phyloP scores from a whole-genome alignment of 1,284 basidiomycete species.

The Tetrapyrgos nigripes region DNA sequence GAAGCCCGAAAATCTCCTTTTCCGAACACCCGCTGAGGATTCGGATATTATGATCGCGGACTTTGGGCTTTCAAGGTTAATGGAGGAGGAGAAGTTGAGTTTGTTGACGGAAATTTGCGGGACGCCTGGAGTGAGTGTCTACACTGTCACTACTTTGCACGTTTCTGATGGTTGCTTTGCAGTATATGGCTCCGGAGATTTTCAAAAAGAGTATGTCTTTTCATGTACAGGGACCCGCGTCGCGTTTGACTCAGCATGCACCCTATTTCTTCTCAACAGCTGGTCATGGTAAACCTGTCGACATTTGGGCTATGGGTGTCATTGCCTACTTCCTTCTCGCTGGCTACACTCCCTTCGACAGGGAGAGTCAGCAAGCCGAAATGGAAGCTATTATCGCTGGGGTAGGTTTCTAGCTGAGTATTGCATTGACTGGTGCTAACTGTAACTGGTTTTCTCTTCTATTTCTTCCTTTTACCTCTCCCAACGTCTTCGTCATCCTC shows the following conservation, averaged over 20 bases:
- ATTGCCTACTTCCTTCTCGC: conserved; percentile 96
- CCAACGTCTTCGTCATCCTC: neutral
- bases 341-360: conserved; percentile 95
- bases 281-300: conserved; percentile 96
- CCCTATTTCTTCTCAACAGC: conserved; percentile 50
- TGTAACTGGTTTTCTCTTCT: no score
- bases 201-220: conserved; percentile 84
- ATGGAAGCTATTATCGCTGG: conserved; percentile 94
- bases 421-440: no score
- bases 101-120: conserved; percentile 96
- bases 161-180: conserved; percentile 11
- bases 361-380: conserved; percentile 86
- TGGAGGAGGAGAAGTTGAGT: conserved; percentile 88
- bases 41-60: conserved; percentile 98
- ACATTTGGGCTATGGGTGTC: conserved; percentile 97
- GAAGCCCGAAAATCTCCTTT: conserved; percentile 97
- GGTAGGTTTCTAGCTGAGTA: conserved; percentile 40
- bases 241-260: no score
- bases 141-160: conserved; percentile 16
- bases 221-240: no score
- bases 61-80: conserved; percentile 90
- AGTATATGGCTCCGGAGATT: conserved; percentile 99
- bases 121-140: conserved; percentile 73
- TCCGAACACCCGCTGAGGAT: conserved; percentile 86
- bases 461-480: conserved; percentile 12